Percentiles rank a stretch among this genome's conserved stretches.
Evolutionary conservation across 495 filamentous ascomycete genomes (phyloP).

Genomic region (Neurospora pannonica): DNA sequence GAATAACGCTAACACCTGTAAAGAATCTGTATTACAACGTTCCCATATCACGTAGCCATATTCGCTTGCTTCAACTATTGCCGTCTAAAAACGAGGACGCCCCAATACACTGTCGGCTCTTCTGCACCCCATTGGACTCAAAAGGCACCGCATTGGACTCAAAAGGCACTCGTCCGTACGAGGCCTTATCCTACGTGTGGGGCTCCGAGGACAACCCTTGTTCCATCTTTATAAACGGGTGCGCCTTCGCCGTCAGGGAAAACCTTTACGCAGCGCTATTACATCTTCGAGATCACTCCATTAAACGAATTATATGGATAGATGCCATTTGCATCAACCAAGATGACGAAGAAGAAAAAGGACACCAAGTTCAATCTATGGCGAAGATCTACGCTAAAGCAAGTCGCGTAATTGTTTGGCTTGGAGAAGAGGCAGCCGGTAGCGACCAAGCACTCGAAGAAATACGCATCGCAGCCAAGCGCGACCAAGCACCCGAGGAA

Average conservation of each 20-base stretch:
- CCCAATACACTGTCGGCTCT: not conserved
- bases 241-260: conserved; percentile 2
- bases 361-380: conserved; percentile 16
- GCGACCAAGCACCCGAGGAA: too few relatives aligned
- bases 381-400: conserved; percentile 25
- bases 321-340: conserved; percentile 28
- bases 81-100: not conserved
- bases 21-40: not conserved
- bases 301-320: conserved; percentile 15
- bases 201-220: conserved; percentile 4
- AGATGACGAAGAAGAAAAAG: conserved; percentile 7
- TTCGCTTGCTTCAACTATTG: not conserved
- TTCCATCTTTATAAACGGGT: conserved; percentile 9
- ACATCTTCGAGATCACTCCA: conserved; percentile 7
- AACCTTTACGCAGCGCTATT: conserved; percentile 14
- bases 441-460: conserved; percentile 13
- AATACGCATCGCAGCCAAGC: conserved; percentile 5
- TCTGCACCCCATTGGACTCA: too few relatives aligned
- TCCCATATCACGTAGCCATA: not conserved
- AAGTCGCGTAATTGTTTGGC: conserved; percentile 26
- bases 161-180: not conserved
- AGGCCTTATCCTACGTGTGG: conserved; percentile 13
- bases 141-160: not conserved
- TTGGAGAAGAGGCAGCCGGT: conserved; percentile 19
- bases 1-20: too few relatives aligned